Percentiles rank a stretch among this genome's conserved stretches.
phyloP scores from a whole-genome alignment of 352 stramenopile species.

The Albugo laibachii region DNA sequence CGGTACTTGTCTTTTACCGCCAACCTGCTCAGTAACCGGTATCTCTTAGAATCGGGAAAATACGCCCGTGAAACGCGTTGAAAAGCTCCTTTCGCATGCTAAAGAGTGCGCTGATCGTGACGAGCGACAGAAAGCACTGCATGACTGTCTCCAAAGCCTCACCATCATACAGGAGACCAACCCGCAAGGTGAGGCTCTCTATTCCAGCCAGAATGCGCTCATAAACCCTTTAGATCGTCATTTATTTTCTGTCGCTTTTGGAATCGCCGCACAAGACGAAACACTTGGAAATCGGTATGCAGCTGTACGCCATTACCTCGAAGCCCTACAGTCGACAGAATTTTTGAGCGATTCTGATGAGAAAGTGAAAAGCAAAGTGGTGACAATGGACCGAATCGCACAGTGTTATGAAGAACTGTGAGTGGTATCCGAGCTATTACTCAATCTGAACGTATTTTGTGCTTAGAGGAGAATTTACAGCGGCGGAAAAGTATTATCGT shows the following conservation, averaged over 20 bases:
- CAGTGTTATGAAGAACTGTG: slow-evolving; percentile 56
- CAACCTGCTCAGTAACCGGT: background rate
- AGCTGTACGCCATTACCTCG: slow-evolving; percentile 48
- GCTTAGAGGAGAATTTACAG: slow-evolving; percentile 10
- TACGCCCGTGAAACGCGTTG: slow-evolving; percentile 29
- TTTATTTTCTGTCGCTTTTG: slow-evolving; percentile 57
- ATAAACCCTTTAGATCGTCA: slow-evolving; percentile 25
- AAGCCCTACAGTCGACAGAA: slow-evolving; percentile 30
- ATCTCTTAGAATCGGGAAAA: slow-evolving; percentile 29
- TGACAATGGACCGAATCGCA: slow-evolving; percentile 56
- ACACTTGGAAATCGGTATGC: slow-evolving; percentile 15
- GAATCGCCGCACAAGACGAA: slow-evolving; percentile 59
- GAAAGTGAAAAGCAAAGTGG: slow-evolving; percentile 23
- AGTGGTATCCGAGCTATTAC: background rate
- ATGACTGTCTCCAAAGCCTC: slow-evolving; percentile 48
- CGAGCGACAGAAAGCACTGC: slow-evolving; percentile 29
- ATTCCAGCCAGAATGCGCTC: background rate
- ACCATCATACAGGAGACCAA: slow-evolving; percentile 42
- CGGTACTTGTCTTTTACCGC: slow-evolving; percentile 10
- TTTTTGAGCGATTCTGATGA: slow-evolving; percentile 13
- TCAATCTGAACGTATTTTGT: too few species aligned
- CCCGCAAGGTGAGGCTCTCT: slow-evolving; percentile 16
- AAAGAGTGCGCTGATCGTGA: slow-evolving; percentile 21
- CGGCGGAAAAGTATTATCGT: slow-evolving; percentile 20
- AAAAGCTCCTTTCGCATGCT: slow-evolving; percentile 24